phyloP scores from a whole-genome alignment of 2,329 filamentous ascomycete species.

The Aspergillus sp. region DNA sequence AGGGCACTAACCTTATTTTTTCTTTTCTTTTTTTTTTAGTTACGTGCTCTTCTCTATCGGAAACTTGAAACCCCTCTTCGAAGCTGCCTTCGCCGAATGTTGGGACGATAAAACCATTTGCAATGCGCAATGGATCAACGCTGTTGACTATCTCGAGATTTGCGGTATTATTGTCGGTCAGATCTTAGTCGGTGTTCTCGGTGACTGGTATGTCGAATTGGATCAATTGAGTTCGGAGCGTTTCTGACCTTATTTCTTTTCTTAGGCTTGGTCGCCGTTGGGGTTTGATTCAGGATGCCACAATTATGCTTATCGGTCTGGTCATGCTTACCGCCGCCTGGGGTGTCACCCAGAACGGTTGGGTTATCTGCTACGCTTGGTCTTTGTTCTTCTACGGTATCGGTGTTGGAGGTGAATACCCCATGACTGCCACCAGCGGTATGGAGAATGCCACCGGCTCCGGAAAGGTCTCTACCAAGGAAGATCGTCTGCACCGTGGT shows the following conservation, averaged over 20 bases:
- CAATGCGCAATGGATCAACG: slow-evolving; percentile 74
- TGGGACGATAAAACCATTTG: slow-evolving; percentile 71
- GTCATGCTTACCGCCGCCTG: slow-evolving; percentile 89
- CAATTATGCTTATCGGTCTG: slow-evolving; percentile 91
- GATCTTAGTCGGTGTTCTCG: slow-evolving; percentile 77
- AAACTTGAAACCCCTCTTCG: slow-evolving; percentile 81
- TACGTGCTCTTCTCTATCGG: slow-evolving; percentile 98
- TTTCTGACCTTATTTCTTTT: slow-evolving; percentile 9
- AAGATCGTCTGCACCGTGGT: slow-evolving; percentile 92
- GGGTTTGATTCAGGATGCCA: slow-evolving; percentile 92
- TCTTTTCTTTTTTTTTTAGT: slow-evolving; percentile 39
- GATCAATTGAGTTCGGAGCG: neutral
- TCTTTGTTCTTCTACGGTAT: slow-evolving; percentile 87
- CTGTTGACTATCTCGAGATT: slow-evolving; percentile 89
- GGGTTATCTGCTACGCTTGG: slow-evolving; percentile 97
- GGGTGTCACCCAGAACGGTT: slow-evolving; percentile 83
- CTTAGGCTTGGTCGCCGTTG: slow-evolving; percentile 82
- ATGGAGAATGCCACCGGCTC: slow-evolving; percentile 89
- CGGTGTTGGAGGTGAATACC: slow-evolving; percentile 77
- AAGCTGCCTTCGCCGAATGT: slow-evolving; percentile 72
- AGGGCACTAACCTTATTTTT: neutral
- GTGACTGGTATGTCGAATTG: slow-evolving; percentile 57
- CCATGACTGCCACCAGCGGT: slow-evolving; percentile 92
- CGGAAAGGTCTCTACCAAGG: slow-evolving; percentile 82
- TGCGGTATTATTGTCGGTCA: slow-evolving; percentile 94